phyloP scores from a whole-genome alignment of 805 yeast genomes.

The Pichia sporocuriosa region DNA sequence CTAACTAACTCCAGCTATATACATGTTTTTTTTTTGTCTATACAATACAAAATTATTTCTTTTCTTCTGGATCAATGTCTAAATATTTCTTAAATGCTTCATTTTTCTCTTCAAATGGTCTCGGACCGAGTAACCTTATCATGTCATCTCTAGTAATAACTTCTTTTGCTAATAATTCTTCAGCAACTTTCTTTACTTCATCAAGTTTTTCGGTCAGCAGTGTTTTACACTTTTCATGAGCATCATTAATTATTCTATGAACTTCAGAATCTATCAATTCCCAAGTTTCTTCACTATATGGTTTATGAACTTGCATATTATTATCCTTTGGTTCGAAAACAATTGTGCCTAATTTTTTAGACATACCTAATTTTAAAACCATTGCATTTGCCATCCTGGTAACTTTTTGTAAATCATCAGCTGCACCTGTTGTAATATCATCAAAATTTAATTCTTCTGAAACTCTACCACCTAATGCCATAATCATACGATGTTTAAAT shows the following conservation, averaged over 20 bases:
- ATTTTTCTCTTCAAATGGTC: slow-evolving; percentile 86
- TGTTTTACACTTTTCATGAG: slow-evolving; percentile 64
- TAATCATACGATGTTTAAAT: slow-evolving; percentile 75
- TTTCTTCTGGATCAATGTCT: slow-evolving; percentile 15
- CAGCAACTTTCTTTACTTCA: slow-evolving; percentile 81
- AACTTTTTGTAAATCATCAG: slow-evolving; percentile 94
- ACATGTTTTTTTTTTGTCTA: no score
- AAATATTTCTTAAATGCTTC: slow-evolving; percentile 81
- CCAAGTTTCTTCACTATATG: slow-evolving; percentile 85
- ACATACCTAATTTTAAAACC: slow-evolving; percentile 94
- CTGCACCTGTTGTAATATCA: slow-evolving; percentile 93
- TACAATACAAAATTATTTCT: background rate
- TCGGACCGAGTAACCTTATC: slow-evolving; percentile 79
- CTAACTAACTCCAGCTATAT: background rate
- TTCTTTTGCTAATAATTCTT: slow-evolving; percentile 78
- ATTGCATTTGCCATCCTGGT: slow-evolving; percentile 88
- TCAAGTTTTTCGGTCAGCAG: slow-evolving; percentile 62
- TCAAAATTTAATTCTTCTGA: slow-evolving; percentile 89
- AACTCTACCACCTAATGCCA: slow-evolving; percentile 97
- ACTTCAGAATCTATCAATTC: slow-evolving; percentile 77
- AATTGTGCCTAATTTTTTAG: slow-evolving; percentile 76
- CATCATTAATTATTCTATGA: slow-evolving; percentile 65
- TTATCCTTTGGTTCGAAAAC: slow-evolving; percentile 65
- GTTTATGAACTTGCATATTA: slow-evolving; percentile 47
- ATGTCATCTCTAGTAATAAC: slow-evolving; percentile 91